Evolutionary conservation across 768 basidiomycete genomes (phyloP).

Genomic region (Boletus barrowsii): DNA sequence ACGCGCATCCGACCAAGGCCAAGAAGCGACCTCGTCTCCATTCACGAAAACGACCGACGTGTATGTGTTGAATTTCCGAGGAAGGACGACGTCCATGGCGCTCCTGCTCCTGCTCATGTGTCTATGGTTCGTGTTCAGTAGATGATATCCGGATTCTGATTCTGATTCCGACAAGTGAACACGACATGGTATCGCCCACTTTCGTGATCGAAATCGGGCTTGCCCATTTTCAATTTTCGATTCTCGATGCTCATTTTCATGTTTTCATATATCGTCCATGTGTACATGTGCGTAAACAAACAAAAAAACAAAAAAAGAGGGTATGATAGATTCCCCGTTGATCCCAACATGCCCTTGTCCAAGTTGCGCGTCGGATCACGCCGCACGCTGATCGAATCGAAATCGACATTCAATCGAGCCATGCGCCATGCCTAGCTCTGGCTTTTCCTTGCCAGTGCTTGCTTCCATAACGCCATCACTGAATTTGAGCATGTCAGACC

Average conservation of each 20-base stretch:
- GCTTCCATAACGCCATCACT: conserved; percentile 26
- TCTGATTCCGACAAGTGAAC: too few species aligned
- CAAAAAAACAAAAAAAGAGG: too few species aligned
- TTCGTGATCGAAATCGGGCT: too few species aligned
- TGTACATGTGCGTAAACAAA: too few species aligned
- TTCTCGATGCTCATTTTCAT: too few species aligned
- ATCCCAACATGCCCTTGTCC: conserved; percentile 10
- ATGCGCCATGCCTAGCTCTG: background rate
- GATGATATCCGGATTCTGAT: too few species aligned
- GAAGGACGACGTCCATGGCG: conserved; percentile 5
- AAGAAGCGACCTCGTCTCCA: background rate
- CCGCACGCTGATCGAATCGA: conserved; percentile 24
- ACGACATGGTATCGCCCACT: background rate
- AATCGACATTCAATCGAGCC: background rate
- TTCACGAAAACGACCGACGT: conserved; percentile 10
- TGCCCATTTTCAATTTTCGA: too few species aligned
- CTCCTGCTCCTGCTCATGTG: background rate
- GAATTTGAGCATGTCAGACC: conserved; percentile 15
- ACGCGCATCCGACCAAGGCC: background rate
- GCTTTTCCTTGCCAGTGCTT: background rate
- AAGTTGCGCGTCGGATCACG: conserved; percentile 6
- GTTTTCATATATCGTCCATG: too few species aligned
- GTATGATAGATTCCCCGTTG: conserved; percentile 8
- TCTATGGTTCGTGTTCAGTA: too few species aligned
- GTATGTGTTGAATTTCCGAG: conserved; percentile 24